Evolutionary conservation across 352 stramenopile species (phyloP).

Genomic region (Globisporangium emineosum): DNA sequence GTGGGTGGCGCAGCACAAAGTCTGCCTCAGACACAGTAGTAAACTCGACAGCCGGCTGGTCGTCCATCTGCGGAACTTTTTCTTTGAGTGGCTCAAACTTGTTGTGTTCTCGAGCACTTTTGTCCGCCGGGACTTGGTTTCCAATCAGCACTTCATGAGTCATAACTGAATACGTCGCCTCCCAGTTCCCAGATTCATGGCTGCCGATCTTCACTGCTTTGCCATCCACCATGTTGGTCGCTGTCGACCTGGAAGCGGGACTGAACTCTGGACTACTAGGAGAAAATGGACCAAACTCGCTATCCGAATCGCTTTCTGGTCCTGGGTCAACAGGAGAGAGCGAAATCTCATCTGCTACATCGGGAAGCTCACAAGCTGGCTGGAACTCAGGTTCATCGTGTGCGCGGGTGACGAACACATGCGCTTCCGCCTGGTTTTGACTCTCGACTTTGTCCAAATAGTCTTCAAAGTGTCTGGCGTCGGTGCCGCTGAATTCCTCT

Average conservation of each 20-base stretch:
- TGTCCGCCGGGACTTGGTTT: background rate
- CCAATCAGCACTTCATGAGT: background rate
- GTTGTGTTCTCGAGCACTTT: background rate
- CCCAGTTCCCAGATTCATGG: background rate
- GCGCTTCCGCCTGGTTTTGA: background rate
- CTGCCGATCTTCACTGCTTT: background rate
- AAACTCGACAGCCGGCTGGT: background rate
- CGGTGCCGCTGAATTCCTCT: too few relatives aligned
- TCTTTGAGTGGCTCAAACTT: background rate
- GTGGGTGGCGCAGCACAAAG: constrained; percentile 10
- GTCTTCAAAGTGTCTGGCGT: background rate
- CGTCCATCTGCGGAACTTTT: background rate
- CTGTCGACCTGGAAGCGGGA: background rate
- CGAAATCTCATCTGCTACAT: background rate
- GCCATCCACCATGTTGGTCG: background rate
- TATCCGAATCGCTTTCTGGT: background rate
- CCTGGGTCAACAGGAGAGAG: background rate
- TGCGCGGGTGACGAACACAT: background rate
- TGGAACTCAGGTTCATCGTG: background rate
- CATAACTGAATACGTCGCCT: background rate
- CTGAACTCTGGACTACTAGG: background rate
- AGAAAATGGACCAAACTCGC: background rate
- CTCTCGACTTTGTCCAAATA: background rate
- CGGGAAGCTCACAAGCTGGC: background rate
- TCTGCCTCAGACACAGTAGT: background rate